Evolutionary conservation across 1,284 basidiomycete genomes (phyloP).

Genomic region (Stygiomarasmius scandens): DNA sequence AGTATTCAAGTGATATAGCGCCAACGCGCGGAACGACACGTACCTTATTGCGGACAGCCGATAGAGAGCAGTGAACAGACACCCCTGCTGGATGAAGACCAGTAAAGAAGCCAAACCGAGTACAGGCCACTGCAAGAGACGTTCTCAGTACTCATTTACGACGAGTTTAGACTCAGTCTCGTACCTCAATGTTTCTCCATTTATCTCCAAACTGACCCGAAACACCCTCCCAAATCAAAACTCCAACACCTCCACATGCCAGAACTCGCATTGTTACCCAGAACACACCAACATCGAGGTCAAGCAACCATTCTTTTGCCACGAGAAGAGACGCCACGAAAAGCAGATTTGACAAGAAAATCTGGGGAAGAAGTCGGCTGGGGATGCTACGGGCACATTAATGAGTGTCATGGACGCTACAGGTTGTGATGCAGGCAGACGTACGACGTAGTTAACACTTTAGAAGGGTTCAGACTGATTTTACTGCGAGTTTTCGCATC

Average conservation of each 20-base stretch:
- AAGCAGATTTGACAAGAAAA: conserved; percentile 60
- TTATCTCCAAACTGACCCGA: conserved; percentile 55
- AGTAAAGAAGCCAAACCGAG: conserved; percentile 67
- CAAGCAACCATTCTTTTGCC: conserved; percentile 65
- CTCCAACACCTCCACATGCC: conserved; percentile 63
- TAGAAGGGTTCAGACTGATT: conserved; percentile 60
- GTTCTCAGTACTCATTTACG: neutral
- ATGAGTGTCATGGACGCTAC: neutral
- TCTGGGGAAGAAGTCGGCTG: conserved; percentile 52
- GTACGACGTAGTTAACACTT: conserved; percentile 59
- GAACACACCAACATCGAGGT: conserved; percentile 67
- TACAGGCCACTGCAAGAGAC: conserved; percentile 61
- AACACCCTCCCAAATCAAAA: conserved; percentile 57
- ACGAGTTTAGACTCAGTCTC: conserved; percentile 18
- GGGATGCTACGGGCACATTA: conserved; percentile 40
- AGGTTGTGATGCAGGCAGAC: conserved; percentile 21
- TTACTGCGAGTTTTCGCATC: conserved; percentile 72
- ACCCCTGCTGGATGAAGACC: conserved; percentile 66
- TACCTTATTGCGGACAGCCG: conserved; percentile 67
- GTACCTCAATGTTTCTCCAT: conserved; percentile 58
- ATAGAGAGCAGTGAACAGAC: conserved; percentile 63
- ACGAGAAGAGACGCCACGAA: conserved; percentile 65
- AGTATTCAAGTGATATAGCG: neutral
- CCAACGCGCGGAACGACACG: conserved; percentile 5
- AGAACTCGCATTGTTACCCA: conserved; percentile 74